Evolutionary conservation across 768 basidiomycete species (phyloP).

Genomic region (Pleurotus platypus): DNA sequence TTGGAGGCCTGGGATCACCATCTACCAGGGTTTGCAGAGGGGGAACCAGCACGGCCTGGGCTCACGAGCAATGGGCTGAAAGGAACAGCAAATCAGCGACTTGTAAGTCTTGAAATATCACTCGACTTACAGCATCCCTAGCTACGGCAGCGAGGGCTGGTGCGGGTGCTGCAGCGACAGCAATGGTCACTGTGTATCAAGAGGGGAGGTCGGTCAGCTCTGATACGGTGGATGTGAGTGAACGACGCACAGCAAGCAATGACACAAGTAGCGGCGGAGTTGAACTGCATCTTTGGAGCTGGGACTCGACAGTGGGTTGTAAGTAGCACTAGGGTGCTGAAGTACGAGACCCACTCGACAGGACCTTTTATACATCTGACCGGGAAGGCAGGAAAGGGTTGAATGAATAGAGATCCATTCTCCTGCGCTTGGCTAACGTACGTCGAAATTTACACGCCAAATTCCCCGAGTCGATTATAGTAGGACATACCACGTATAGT

Average conservation of each 20-base stretch:
- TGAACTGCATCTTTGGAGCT: conserved; percentile 1
- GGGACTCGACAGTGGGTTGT: background rate
- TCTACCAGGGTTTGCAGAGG: too few species aligned
- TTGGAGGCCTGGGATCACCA: too few species aligned
- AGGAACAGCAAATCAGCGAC: too few species aligned
- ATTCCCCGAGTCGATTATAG: too few species aligned
- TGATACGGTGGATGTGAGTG: background rate
- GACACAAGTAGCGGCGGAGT: background rate
- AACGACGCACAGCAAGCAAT: conserved; percentile 5
- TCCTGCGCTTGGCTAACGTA: too few species aligned
- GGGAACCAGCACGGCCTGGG: too few species aligned
- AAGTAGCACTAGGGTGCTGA: background rate
- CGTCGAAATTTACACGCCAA: too few species aligned
- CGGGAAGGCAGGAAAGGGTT: background rate
- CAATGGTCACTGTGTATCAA: conserved; percentile 1
- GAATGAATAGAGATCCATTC: background rate
- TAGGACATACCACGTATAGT: background rate
- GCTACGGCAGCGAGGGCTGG: background rate
- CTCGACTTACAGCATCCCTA: too few species aligned
- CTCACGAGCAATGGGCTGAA: too few species aligned
- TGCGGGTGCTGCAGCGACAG: background rate
- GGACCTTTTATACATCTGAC: background rate
- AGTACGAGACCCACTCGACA: background rate
- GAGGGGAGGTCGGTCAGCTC: background rate
- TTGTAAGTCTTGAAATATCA: too few species aligned